Conservation (phyloP, 352 stramenopile genomes). For the Pythium apleroticum region DNA sequence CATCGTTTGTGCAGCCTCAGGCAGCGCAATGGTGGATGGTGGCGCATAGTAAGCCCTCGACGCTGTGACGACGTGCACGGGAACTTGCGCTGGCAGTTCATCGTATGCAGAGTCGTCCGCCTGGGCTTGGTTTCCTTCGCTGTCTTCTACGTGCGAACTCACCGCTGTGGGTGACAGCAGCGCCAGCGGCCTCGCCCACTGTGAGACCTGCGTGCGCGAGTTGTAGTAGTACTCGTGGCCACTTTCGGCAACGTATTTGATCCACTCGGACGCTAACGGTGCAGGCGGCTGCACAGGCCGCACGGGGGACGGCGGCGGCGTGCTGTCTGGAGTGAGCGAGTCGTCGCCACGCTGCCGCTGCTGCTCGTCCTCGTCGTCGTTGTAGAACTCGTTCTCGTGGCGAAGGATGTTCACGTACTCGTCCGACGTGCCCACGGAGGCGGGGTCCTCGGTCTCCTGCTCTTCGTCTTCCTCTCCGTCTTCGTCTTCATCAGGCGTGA, state of each 20-base stretch:
- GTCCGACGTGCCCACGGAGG: conserved; percentile 19
- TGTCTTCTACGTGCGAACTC: not conserved
- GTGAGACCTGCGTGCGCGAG: conserved; percentile 45
- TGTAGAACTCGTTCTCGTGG: conserved; percentile 4
- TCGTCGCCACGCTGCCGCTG: conserved; percentile 12
- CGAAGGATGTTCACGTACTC: conserved; percentile 20
- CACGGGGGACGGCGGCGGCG: conserved; percentile 21
- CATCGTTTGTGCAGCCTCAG: no score
- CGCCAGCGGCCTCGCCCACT: conserved; percentile 45
- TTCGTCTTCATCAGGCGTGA: conserved; percentile 5
- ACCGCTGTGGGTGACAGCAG: conserved; percentile 5
- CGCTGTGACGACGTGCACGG: not conserved
- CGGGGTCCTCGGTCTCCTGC: not conserved
- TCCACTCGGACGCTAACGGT: conserved; percentile 13
- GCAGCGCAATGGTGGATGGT: not conserved
- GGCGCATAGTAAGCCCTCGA: not conserved
- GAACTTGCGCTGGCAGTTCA: not conserved
- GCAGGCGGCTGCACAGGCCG: conserved; percentile 1
- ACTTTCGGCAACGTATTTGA: conserved; percentile 40
- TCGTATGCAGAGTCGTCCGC: not conserved
- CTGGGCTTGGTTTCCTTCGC: conserved; percentile 5
- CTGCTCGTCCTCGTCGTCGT: conserved; percentile 14
- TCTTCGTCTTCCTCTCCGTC: not conserved
- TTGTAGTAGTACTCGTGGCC: conserved; percentile 80
- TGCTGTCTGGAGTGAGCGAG: conserved; percentile 25